Evolutionary conservation across 495 filamentous ascomycete species (phyloP), one percentile per base, ranked within the genome.

Genomic region (Aspergillus mulundensis): DNA sequence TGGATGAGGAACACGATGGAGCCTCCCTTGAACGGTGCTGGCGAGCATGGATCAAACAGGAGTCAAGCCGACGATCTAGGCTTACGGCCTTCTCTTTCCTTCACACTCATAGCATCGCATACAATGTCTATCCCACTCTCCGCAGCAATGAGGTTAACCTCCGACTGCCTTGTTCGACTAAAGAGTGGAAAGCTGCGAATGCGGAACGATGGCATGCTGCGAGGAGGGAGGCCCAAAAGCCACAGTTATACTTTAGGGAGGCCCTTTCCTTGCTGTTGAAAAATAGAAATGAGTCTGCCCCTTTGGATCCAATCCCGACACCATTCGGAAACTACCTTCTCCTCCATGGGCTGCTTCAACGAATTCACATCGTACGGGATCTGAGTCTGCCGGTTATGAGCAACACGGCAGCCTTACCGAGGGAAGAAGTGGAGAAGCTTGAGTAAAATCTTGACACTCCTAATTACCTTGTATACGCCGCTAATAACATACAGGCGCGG

Each of bases 301-400:
- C 66, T 14, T 50, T 70, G 11, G 62, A 67, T 44, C 70, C 69
- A 6, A 72, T 73, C 25, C 70, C 72, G 1, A 61, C 70, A 4
- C 72, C 72, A 7, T 28, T 75, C 21, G 72, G 72, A 1, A 75
- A 75, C 42, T 75, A 73, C 36, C 69, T 73, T 25, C 62, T 73
- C 36, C 69, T 73, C 21, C 62, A 72, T 49, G 72, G 70, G 7
- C 56, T 75, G n/a, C 63, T 75, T 7, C 72, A 75, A 51, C 61
- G 72, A 38, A 73, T 75, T 11, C 70, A 73, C 21, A 64, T 75
- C 6, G 69, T 73, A 7, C 70, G 67, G 41, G 70, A 75, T 28
- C 58, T 75, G n/a, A 30, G 23, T 19, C 23, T 53, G 11, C 28
- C 71, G 15, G 67, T 67, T 25, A 68, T 70, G 14, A 66, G 66